Base-by-base conservation (phyloP, 2,329 filamentous ascomycete species). In the Teratosphaeria viscida region DNA sequence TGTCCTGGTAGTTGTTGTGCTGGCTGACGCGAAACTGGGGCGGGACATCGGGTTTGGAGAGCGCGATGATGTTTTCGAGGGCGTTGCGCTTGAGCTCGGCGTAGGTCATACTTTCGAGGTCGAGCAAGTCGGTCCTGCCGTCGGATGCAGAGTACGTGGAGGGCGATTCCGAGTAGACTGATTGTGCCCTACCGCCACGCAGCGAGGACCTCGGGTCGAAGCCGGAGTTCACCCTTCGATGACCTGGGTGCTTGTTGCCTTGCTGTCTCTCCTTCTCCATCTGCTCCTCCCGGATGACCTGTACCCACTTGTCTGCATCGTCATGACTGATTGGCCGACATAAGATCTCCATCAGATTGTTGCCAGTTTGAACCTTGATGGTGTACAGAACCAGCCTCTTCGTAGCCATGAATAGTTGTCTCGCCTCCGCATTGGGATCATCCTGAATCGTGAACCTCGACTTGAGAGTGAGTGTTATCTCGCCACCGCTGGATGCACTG, bases 341-440 rank as follows among this genome's bases (percentile, higher is more conserved):
- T 66, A 99, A 84, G 63, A 99, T 96, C 63, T 97, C 92, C 74
- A 97, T 85, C n/a, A 99, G 82, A 68, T 92, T 96, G 57, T 86
- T 78, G 8, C 94, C 94, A 2, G 89, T 90, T 74, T 99, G 95
- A 39, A 99, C 88, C 61, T 94, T 88, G 71, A 99, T 97, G 72
- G 99, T 97, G 75, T 97, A 99, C 63, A 99, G 79, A 49, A 97
- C 88, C 71, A 94, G 96, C 68, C 94, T 86, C 77, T 99, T 99
- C 2, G 94, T 97, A 76, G 97, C 94, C 85, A 96, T 97, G 73
- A 96, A 96, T 2, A 99, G 81, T 1, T 91, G 82, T 76, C 97
- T 96, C 63, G 94, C 81, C 61, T 94, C 89, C 3, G 92, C 90
- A 70, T 97, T 92, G 3, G 94, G 92, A 71, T 99, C 94, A 82